phyloP scores from a whole-genome alignment of 306 rosid species.

The Fagus crenata region DNA sequence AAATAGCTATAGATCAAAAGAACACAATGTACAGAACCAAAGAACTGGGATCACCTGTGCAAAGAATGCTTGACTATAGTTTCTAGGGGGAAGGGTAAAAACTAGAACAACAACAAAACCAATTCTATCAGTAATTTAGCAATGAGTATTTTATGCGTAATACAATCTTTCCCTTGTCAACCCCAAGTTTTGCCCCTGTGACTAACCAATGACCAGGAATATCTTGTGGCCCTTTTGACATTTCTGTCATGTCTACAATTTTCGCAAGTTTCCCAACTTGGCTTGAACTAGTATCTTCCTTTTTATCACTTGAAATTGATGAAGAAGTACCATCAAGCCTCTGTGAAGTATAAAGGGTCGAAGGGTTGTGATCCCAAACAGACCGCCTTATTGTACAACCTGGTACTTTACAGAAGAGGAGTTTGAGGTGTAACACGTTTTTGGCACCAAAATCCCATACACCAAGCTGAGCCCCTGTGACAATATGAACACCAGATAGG shows the following conservation, averaged over 20 bases:
- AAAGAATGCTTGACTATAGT: constrained; percentile 81
- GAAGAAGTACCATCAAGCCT: constrained; percentile 75
- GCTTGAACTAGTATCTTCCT: constrained; percentile 55
- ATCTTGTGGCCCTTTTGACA: constrained; percentile 96
- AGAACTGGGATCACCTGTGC: constrained; percentile 67
- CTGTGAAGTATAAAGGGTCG: constrained; percentile 40
- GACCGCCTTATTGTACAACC: constrained; percentile 95
- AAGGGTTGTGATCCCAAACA: constrained; percentile 95
- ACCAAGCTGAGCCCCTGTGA: constrained; percentile 96
- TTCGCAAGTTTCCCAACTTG: constrained; percentile 76
- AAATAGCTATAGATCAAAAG: constrained; percentile 30
- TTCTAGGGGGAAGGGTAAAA: constrained; percentile 39
- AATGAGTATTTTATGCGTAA: constrained; percentile 83
- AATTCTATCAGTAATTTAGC: constrained; percentile 70
- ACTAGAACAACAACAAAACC: constrained; percentile 22
- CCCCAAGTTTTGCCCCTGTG: constrained; percentile 98
- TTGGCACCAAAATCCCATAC: constrained; percentile 98
- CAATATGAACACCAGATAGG: constrained; percentile 94
- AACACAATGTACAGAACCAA: constrained; percentile 48
- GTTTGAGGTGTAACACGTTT: constrained; percentile 89
- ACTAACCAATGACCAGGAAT: constrained; percentile 98
- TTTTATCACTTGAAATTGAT: constrained; percentile 49
- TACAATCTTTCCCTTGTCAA: constrained; percentile 88
- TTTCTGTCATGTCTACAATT: constrained; percentile 86
- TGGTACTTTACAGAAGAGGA: constrained; percentile 89